Percentiles rank a stretch among this genome's conserved stretches.
phyloP scores from a whole-genome alignment of 2,329 filamentous ascomycete genomes.

The Grosmannia huntii region DNA sequence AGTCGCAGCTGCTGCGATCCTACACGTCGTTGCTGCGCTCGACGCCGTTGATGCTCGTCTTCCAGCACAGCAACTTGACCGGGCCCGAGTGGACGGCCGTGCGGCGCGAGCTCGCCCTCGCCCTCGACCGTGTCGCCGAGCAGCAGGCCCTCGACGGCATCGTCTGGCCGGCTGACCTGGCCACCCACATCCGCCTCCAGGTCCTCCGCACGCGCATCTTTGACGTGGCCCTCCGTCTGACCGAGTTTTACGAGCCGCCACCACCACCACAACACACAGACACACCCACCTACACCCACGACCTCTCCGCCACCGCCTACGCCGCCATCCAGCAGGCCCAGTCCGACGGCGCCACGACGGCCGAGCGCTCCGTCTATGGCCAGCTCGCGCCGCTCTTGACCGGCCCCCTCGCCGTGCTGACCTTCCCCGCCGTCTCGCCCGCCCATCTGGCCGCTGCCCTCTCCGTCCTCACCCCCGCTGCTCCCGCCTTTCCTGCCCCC shows the following conservation, averaged over 20 bases:
- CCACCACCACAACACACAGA: conserved; percentile 10
- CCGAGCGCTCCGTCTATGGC: conserved; percentile 30
- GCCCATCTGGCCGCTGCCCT: conserved; percentile 72
- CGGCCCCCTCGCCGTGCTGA: conserved; percentile 68
- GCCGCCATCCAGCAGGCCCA: conserved; percentile 18
- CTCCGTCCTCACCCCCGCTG: conserved; percentile 60
- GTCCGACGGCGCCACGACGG: conserved; percentile 16
- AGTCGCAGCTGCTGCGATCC: conserved; percentile 73
- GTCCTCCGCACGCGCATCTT: conserved; percentile 86
- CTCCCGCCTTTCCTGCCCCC: conserved; percentile 65
- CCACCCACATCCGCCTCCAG: conserved; percentile 59
- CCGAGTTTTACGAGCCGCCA: conserved; percentile 64
- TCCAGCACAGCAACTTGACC: conserved; percentile 57
- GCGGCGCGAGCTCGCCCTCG: conserved; percentile 50
- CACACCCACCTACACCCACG: conserved; percentile 29
- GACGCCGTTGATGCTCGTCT: conserved; percentile 72
- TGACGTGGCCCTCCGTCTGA: conserved; percentile 67
- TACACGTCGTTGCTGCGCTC: conserved; percentile 84
- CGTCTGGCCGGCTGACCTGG: conserved; percentile 29
- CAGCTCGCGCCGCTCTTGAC: conserved; percentile 64
- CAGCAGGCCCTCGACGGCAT: conserved; percentile 5
- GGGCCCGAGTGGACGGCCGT: conserved; percentile 64
- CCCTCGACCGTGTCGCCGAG: conserved; percentile 27
- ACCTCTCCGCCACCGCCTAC: conserved; percentile 41
- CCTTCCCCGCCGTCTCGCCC: conserved; percentile 73